Conservation (phyloP, 2,329 filamentous ascomycete genomes). For the Phoma sp. region DNA sequence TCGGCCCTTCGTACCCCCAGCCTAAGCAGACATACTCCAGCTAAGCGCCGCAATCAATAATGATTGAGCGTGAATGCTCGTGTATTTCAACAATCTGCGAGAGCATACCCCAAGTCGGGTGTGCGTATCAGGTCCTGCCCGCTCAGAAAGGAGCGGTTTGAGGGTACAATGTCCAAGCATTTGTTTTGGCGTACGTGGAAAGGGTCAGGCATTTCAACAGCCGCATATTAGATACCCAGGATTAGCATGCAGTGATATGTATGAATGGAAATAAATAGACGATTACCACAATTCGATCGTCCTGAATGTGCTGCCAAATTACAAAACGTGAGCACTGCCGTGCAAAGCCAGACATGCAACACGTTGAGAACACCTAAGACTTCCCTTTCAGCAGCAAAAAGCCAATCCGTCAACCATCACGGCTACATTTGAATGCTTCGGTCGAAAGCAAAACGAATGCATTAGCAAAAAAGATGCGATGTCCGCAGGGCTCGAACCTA, state of each 20-base stretch:
- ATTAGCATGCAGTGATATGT: slow-evolving; percentile 1
- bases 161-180: slow-evolving; percentile 15
- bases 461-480: slow-evolving; percentile 8
- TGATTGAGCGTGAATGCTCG: slow-evolving; percentile 45
- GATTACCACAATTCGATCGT: background rate
- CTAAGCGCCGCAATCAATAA: slow-evolving; percentile 34
- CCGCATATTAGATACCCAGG: slow-evolving; percentile 28
- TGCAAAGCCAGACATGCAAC: no score
- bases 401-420: no score
- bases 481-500: slow-evolving; percentile 25
- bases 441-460: no score
- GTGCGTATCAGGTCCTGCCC: slow-evolving; percentile 15
- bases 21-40: slow-evolving; percentile 52
- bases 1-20: slow-evolving; percentile 80
- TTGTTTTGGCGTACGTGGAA: slow-evolving; percentile 10
- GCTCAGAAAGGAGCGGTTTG: background rate
- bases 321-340: no score
- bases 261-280: slow-evolving; percentile 4
- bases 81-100: slow-evolving; percentile 53
- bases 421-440: no score
- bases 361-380: no score
- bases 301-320: no score
- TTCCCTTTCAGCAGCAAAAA: no score
- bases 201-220: slow-evolving; percentile 31
- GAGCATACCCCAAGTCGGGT: slow-evolving; percentile 9